Base-by-base conservation (phyloP, 495 filamentous ascomycete genomes). In the Penicillium samsonianum region DNA sequence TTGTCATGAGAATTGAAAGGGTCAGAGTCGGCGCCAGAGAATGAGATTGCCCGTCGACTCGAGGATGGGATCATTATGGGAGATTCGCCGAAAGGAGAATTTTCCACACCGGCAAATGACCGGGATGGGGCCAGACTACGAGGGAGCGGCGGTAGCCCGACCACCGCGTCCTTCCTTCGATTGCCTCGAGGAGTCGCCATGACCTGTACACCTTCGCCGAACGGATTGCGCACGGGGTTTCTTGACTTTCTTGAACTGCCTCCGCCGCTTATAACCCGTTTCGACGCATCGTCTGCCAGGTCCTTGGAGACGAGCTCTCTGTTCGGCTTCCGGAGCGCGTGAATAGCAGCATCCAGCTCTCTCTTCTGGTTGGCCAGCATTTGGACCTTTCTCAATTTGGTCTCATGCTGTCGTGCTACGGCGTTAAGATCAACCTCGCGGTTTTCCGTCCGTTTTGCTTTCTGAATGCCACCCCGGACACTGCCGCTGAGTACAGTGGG, bases 311-410 rank as follows among this genome's bases (percentile, higher is more conserved):
- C 90, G 41, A 93, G 76, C 6, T 87, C 81, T 53, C 94, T 82
- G 65, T 97, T 96, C 5, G 94, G 94, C 69, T 87, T 96, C 63
- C 91, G 90, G 26, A 98, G 76, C 2, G 89, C 80, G 11, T 82
- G 76, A 56, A 98, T 97, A 12, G 93, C 94, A 33, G 88, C 85
- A 63, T 88, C 84, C 25, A 97, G 77, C 65, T 96, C 90, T 55
- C 87, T 86, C 56, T 95, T 87, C 46, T 81, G 78, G 19, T 83
- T 77, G 11, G 73, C 67, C 6, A 96, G 76, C 41, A 83, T 80
- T 20, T 90, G 87, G 59, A 90, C 87, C 70, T 90, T 89, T 61
- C 82, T 85, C 45, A 86, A 69, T 69, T 88, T 96, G 14, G 79
- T 73, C 62, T 89, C 85, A 22, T 79, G 78, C 25, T 80, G 79